These are phyloP conservation scores for Lentinula lateritia DNA, from an alignment of 768 basidiomycete species.

Conservation along the genomic window DNA sequence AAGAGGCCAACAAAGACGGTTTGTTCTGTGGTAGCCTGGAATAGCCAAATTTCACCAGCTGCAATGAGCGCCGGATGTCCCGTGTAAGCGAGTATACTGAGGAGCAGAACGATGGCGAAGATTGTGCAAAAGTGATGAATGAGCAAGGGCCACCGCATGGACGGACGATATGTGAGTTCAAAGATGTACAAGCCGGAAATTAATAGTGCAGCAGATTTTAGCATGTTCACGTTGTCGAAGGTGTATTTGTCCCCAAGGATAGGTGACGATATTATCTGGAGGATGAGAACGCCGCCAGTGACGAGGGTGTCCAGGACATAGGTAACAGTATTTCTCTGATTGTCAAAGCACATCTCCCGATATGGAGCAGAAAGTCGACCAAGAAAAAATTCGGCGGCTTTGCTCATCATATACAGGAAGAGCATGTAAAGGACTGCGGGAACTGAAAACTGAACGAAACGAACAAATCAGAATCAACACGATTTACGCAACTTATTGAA, in stretches of 20 bases:
- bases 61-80: not conserved
- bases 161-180: not conserved
- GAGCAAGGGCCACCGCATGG: not conserved
- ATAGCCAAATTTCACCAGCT: not conserved
- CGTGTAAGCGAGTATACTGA: not conserved
- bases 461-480: not conserved
- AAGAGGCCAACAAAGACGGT: not conserved
- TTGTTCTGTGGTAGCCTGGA: constrained; percentile 2
- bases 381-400: not conserved
- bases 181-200: constrained; percentile 1
- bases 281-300: not conserved
- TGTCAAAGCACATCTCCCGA: not conserved
- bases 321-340: not conserved
- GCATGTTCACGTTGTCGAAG: not conserved
- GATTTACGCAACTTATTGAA: not conserved
- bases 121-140: constrained; percentile 1
- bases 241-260: not conserved
- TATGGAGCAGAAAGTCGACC: not conserved
- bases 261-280: not conserved
- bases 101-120: not conserved
- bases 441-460: not conserved
- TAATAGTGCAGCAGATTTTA: not conserved
- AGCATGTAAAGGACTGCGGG: not conserved
- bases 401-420: not conserved
- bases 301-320: not conserved